A percentile compares a stretch with the other conserved stretches of the same genome.
Conservation (phyloP, 768 basidiomycete genomes). For the Zangia roseola region DNA sequence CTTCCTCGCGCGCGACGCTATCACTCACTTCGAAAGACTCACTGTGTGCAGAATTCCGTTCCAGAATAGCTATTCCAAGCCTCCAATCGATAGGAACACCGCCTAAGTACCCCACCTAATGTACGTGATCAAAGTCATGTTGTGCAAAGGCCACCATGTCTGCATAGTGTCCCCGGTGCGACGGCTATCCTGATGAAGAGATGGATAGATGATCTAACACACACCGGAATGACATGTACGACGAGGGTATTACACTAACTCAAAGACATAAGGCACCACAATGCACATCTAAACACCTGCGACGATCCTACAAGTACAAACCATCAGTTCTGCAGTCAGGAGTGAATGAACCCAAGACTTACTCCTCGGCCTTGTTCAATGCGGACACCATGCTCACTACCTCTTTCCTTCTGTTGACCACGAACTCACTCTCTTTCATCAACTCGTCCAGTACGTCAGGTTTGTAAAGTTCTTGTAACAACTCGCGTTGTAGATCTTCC, state of each 20-base stretch:
- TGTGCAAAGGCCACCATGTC: not conserved
- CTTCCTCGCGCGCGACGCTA: too few species aligned
- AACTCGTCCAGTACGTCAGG: slow-evolving; percentile 93
- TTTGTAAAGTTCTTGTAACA: slow-evolving; percentile 95
- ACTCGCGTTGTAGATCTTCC: slow-evolving; percentile 91
- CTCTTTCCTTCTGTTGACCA: slow-evolving; percentile 90
- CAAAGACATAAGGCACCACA: slow-evolving; percentile 4
- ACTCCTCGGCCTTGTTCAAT: slow-evolving; percentile 97
- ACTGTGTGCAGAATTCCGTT: not conserved
- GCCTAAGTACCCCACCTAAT: too few species aligned
- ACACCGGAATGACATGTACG: slow-evolving; percentile 21
- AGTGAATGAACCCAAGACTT: slow-evolving; percentile 46
- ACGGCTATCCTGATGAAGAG: not conserved
- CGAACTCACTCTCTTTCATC: slow-evolving; percentile 90
- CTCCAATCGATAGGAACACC: too few species aligned
- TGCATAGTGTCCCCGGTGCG: not conserved
- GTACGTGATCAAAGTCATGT: too few species aligned
- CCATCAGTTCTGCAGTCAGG: slow-evolving; percentile 10
- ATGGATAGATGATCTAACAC: slow-evolving; percentile 19
- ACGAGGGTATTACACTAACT: slow-evolving; percentile 32
- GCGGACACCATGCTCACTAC: slow-evolving; percentile 91
- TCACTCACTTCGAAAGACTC: not conserved
- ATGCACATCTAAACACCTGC: slow-evolving; percentile 51
- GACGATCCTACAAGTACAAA: slow-evolving; percentile 46
- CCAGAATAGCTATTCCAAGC: too few species aligned